Evolutionary conservation across 345 rosid genomes (phyloP).

Genomic region (Acer campestre): DNA sequence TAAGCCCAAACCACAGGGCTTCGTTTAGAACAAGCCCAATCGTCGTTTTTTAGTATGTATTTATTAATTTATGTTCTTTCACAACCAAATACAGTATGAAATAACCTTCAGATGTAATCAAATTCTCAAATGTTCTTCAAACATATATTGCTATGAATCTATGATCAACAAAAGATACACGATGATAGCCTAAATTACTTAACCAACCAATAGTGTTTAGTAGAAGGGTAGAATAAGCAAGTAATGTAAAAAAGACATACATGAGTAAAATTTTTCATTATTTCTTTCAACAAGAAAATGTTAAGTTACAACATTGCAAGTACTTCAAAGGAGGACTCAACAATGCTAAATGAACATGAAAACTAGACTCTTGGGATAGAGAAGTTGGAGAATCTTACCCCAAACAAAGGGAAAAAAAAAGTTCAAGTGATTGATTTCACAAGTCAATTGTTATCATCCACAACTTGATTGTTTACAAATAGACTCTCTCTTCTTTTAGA

Average conservation of each 20-base stretch:
- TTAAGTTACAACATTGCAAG: slow-evolving; percentile 29
- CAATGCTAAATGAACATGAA: slow-evolving; percentile 14
- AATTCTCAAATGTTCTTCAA: background rate
- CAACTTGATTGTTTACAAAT: slow-evolving; percentile 56
- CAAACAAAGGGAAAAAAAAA: background rate
- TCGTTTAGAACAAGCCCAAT: background rate
- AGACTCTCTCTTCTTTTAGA: slow-evolving; percentile 67
- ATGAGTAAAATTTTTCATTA: slow-evolving; percentile 16
- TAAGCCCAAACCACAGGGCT: background rate
- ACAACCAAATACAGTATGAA: background rate
- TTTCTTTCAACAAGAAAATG: slow-evolving; percentile 10
- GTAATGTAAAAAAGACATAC: background rate
- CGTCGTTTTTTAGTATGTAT: background rate
- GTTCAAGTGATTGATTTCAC: slow-evolving; percentile 14
- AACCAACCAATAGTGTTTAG: background rate
- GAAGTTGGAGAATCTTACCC: slow-evolving; percentile 18
- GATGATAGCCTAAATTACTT: background rate
- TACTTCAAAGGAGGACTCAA: slow-evolving; percentile 19
- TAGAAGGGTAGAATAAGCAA: background rate
- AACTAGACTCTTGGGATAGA: background rate
- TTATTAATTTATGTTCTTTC: too few relatives aligned
- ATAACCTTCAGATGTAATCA: background rate
- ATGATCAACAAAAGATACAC: background rate
- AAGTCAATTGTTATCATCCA: slow-evolving; percentile 53
- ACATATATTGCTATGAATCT: background rate